These are phyloP conservation scores for Lactarius akahatsu DNA, from an alignment of 768 basidiomycete genomes.

Conservation along the genomic window DNA sequence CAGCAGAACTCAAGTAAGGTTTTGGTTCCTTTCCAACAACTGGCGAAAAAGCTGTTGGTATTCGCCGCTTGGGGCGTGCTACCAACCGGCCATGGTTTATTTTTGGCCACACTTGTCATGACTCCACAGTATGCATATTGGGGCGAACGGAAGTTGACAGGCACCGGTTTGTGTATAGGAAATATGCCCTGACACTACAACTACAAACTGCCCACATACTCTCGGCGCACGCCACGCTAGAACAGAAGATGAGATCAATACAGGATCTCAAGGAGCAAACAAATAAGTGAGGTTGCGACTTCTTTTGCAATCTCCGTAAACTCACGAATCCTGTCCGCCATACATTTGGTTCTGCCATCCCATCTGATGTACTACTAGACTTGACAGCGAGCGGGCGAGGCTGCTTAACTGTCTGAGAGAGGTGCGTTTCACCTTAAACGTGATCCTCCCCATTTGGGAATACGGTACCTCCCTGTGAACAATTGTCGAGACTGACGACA, in stretches of 20 bases:
- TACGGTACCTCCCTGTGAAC: slow-evolving; percentile 6
- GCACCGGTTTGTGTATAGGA: slow-evolving; percentile 43
- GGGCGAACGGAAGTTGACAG: slow-evolving; percentile 11
- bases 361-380: slow-evolving; percentile 40
- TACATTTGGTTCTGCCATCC: slow-evolving; percentile 7
- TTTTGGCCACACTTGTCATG: neutral
- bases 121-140: slow-evolving; percentile 4
- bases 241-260: slow-evolving; percentile 73
- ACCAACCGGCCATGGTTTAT: neutral
- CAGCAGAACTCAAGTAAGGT: slow-evolving; percentile 81
- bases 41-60: neutral
- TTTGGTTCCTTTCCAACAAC: neutral
- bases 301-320: slow-evolving; percentile 10
- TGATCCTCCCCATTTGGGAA: slow-evolving; percentile 12
- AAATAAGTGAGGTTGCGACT: slow-evolving; percentile 59
- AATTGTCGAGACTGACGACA: slow-evolving; percentile 3
- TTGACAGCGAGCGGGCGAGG: slow-evolving; percentile 73
- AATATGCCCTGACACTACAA: slow-evolving; percentile 80
- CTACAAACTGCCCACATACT: slow-evolving; percentile 85
- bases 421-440: slow-evolving; percentile 42
- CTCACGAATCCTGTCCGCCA: slow-evolving; percentile 5
- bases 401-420: slow-evolving; percentile 67
- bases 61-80: neutral
- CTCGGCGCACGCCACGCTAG: slow-evolving; percentile 76
- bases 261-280: slow-evolving; percentile 83